phyloP scores from a whole-genome alignment of 1,284 basidiomycete genomes.

The Chiua sp. region DNA sequence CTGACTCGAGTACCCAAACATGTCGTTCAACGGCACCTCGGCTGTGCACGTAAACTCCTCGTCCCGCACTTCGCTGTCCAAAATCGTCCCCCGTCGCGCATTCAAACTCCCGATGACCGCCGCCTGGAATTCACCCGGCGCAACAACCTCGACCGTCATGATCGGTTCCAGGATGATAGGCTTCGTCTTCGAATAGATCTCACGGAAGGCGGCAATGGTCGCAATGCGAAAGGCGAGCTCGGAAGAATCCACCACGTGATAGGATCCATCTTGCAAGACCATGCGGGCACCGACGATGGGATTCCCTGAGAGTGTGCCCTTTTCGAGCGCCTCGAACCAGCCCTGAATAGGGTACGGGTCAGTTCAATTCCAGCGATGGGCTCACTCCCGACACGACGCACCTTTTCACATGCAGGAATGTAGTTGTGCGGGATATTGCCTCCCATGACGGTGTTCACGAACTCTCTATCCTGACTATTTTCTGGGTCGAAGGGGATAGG shows the following conservation, averaged over 20 bases:
- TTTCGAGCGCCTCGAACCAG: constrained; percentile 94
- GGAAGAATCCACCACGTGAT: constrained; percentile 96
- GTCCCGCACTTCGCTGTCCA: constrained; percentile 96
- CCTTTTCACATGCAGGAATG: constrained; percentile 96
- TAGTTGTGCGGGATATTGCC: constrained; percentile 92
- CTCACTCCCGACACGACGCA: too few relatives aligned
- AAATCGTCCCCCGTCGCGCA: constrained; percentile 91
- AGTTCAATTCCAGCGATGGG: not conserved
- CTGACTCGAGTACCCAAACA: constrained; percentile 98
- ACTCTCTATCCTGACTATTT: constrained; percentile 72
- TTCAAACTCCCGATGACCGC: constrained; percentile 95
- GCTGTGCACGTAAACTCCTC: constrained; percentile 95
- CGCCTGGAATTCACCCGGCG: constrained; percentile 97
- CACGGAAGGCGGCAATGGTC: constrained; percentile 92
- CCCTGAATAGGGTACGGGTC: constrained; percentile 57
- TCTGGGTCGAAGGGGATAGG: constrained; percentile 81
- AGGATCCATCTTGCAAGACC: constrained; percentile 91
- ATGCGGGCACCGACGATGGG: constrained; percentile 88
- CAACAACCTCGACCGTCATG: constrained; percentile 98
- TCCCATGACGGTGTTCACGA: constrained; percentile 91
- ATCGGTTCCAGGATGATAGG: constrained; percentile 95
- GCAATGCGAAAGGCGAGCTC: constrained; percentile 96
- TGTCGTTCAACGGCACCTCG: constrained; percentile 96
- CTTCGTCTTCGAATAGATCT: constrained; percentile 80
- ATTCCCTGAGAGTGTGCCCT: constrained; percentile 92